Evolutionary conservation across 495 filamentous ascomycete genomes (phyloP).

Genomic region (Glonium stellatum): DNA sequence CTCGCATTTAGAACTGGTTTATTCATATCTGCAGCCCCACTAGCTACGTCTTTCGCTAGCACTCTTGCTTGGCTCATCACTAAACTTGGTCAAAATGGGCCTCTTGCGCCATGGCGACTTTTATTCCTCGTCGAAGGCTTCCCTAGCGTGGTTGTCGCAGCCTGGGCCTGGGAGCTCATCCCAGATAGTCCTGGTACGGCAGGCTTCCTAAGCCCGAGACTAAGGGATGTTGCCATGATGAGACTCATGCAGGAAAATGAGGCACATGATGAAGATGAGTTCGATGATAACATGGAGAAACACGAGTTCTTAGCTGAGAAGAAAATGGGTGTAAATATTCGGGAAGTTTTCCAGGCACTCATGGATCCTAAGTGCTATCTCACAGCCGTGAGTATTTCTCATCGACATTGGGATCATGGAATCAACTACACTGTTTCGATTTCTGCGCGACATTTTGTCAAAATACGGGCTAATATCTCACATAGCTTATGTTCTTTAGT

Average conservation of each 20-base stretch:
- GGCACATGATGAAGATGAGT: constrained; percentile 53
- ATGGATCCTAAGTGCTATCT: constrained; percentile 32
- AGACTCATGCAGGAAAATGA: constrained; percentile 52
- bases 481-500: constrained; percentile 53
- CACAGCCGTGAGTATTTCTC: constrained; percentile 18
- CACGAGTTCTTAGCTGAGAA: constrained; percentile 27
- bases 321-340: constrained; percentile 55
- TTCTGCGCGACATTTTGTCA: constrained; percentile 9
- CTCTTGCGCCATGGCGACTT: constrained; percentile 67
- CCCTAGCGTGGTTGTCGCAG: constrained; percentile 59
- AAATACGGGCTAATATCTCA: not conserved
- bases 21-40: constrained; percentile 70
- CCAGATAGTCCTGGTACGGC: constrained; percentile 67
- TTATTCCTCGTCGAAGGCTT: constrained; percentile 80
- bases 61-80: constrained; percentile 80
- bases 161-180: constrained; percentile 60
- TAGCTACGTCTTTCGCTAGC: constrained; percentile 78
- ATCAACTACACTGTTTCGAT: constrained; percentile 25
- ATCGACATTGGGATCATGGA: not conserved
- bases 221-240: constrained; percentile 61
- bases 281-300: constrained; percentile 34
- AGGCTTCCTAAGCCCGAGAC: constrained; percentile 60
- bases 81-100: constrained; percentile 52
- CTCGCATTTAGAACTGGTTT: constrained; percentile 71
- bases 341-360: constrained; percentile 34